phyloP scores from a whole-genome alignment of 305 asterid species.

The Plantago lanceolata region DNA sequence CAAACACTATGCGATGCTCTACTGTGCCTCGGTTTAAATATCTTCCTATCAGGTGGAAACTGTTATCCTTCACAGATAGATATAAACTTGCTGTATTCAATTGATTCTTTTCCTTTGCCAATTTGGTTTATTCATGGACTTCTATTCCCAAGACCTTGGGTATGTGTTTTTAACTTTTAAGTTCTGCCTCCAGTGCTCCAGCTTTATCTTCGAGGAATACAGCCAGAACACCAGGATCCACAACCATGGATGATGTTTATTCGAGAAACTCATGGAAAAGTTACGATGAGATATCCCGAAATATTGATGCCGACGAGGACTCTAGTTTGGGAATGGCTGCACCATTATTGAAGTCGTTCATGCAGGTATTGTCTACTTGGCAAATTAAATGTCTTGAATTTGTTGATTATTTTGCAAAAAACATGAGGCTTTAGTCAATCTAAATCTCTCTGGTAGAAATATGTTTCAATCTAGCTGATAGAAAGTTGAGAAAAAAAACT shows the following conservation, averaged over 20 bases:
- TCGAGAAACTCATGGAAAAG: constrained; percentile 80
- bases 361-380: constrained; percentile 60
- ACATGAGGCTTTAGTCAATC: too few species aligned
- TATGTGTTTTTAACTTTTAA: background rate
- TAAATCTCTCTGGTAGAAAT: too few species aligned
- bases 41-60: constrained; percentile 87
- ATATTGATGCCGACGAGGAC: constrained; percentile 62
- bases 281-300: constrained; percentile 71
- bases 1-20: constrained; percentile 95
- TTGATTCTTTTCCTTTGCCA: background rate
- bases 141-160: too few species aligned
- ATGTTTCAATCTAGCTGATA: too few species aligned
- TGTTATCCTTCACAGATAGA: constrained; percentile 24
- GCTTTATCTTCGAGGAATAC: constrained; percentile 70
- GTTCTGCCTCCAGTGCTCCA: constrained; percentile 65
- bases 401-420: too few species aligned
- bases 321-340: constrained; percentile 85
- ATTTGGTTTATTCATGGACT: too few species aligned
- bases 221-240: constrained; percentile 51
- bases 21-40: constrained; percentile 93
- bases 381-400: too few species aligned
- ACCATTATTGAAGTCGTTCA: constrained; percentile 92
- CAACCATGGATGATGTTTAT: constrained; percentile 73
- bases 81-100: background rate
- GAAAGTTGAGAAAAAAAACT: too few species aligned